Conservation (phyloP, 148 eudicot species). For the Limonium bicolor region DNA sequence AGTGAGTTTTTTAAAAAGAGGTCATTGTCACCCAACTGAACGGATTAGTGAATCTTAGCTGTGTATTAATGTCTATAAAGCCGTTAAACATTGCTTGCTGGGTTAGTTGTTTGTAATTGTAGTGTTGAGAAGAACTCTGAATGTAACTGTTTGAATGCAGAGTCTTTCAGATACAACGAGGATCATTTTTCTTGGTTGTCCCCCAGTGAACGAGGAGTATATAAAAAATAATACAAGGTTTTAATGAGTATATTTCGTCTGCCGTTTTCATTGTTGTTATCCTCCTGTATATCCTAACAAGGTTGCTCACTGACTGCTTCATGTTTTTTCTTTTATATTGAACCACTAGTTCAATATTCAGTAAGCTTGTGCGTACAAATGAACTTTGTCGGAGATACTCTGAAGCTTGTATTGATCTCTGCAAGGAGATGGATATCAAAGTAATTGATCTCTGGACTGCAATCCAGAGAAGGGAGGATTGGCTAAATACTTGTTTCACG, state of each 20-base stretch:
- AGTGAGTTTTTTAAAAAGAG: too few species aligned
- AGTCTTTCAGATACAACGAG: slow-evolving; percentile 71
- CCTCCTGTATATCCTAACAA: neutral
- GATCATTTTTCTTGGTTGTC: slow-evolving; percentile 63
- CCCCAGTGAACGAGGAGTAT: slow-evolving; percentile 73
- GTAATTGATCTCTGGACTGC: slow-evolving; percentile 86
- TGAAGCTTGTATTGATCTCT: slow-evolving; percentile 61
- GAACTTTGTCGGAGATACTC: slow-evolving; percentile 70
- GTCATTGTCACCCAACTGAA: too few species aligned
- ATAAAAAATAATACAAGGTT: slow-evolving; percentile 48
- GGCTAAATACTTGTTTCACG: slow-evolving; percentile 72
- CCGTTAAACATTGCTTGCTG: too few species aligned
- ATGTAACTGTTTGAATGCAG: slow-evolving; percentile 34
- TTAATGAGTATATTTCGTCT: neutral
- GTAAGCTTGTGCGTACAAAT: slow-evolving; percentile 74
- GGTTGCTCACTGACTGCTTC: slow-evolving; percentile 8
- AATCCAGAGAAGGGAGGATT: slow-evolving; percentile 62
- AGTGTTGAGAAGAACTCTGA: too few species aligned
- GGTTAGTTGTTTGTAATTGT: too few species aligned
- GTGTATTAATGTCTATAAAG: too few species aligned
- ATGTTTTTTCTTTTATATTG: slow-evolving; percentile 7
- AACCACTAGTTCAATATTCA: slow-evolving; percentile 28
- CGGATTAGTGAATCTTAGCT: too few species aligned
- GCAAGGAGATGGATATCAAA: slow-evolving; percentile 53
- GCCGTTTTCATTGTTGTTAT: neutral